Evolutionary conservation across 495 filamentous ascomycete genomes (phyloP).

Genomic region (Aspergillus baeticus): DNA sequence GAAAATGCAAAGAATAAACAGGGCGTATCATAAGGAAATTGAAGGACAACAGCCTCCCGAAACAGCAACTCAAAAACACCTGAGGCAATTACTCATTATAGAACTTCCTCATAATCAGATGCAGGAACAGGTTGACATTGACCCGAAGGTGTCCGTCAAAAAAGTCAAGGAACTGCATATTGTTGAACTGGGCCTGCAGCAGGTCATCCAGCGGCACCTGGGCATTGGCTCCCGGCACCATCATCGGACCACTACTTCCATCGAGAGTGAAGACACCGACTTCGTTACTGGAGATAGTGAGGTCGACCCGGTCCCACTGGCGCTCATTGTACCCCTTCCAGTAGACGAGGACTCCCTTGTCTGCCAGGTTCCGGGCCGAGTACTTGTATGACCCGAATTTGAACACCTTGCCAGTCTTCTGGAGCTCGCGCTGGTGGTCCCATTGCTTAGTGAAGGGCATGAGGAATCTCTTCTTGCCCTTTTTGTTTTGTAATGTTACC

Average conservation of each 20-base stretch:
- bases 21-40: conserved; percentile 12
- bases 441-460: conserved; percentile 98
- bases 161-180: conserved; percentile 88
- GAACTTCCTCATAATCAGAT: conserved; percentile 97
- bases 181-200: conserved; percentile 95
- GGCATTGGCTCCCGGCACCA: conserved; percentile 91
- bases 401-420: conserved; percentile 84
- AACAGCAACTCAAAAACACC: conserved; percentile 20
- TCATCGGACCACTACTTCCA: conserved; percentile 87
- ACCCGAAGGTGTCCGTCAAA: conserved; percentile 86
- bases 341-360: conserved; percentile 88
- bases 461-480: conserved; percentile 91
- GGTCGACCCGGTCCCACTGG: conserved; percentile 86
- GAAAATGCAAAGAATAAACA: conserved; percentile 3
- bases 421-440: conserved; percentile 94
- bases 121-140: conserved; percentile 93
- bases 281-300: conserved; percentile 92
- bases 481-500: conserved; percentile 97
- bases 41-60: conserved; percentile 25
- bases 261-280: conserved; percentile 94
- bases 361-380: conserved; percentile 79
- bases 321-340: conserved; percentile 83
- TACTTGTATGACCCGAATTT: conserved; percentile 99
- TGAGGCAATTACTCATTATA: conserved; percentile 59
- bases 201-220: conserved; percentile 90